phyloP scores from a whole-genome alignment of 805 yeast genomes.

The Metschnikowia cerradonensis region DNA sequence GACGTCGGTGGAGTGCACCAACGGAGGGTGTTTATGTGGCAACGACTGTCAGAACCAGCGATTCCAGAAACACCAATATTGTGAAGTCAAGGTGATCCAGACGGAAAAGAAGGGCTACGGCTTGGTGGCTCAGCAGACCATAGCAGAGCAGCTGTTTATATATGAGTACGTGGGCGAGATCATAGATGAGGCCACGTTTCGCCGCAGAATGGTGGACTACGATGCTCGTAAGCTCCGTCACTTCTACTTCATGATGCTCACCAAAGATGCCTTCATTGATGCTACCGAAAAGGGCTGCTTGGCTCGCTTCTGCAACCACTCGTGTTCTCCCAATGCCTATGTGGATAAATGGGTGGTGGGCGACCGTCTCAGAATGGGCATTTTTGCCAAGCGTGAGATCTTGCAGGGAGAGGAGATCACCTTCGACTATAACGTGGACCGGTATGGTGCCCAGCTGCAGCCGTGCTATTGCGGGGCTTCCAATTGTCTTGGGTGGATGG shows the following conservation, averaged over 20 bases:
- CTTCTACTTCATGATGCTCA: slow-evolving; percentile 94
- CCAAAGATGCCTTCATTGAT: slow-evolving; percentile 88
- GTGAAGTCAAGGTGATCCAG: slow-evolving; percentile 72
- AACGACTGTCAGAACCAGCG: slow-evolving; percentile 79
- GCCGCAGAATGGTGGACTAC: slow-evolving; percentile 69
- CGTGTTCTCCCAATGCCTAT: slow-evolving; percentile 90
- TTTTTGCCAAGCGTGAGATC: slow-evolving; percentile 78
- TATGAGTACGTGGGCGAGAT: slow-evolving; percentile 96
- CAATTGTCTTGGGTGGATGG: slow-evolving; percentile 89
- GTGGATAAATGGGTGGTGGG: slow-evolving; percentile 98
- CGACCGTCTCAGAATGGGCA: slow-evolving; percentile 87
- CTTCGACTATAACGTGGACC: slow-evolving; percentile 88
- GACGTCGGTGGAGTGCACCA: slow-evolving; percentile 87
- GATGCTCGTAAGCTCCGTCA: slow-evolving; percentile 68
- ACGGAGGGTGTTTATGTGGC: slow-evolving; percentile 69
- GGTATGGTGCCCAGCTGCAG: slow-evolving; percentile 94
- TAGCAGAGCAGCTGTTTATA: slow-evolving; percentile 65
- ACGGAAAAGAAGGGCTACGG: slow-evolving; percentile 91
- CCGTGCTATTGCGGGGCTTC: slow-evolving; percentile 91
- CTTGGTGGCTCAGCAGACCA: slow-evolving; percentile 59
- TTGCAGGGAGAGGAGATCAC: slow-evolving; percentile 83
- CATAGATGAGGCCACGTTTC: slow-evolving; percentile 73
- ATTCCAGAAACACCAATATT: slow-evolving; percentile 73
- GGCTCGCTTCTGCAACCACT: slow-evolving; percentile 91
- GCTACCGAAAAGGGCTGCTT: slow-evolving; percentile 87